A percentile compares a stretch with the other conserved stretches of the same genome.
Evolutionary conservation across 352 stramenopile species (phyloP).

Genomic region (Thraustotheca clavata): DNA sequence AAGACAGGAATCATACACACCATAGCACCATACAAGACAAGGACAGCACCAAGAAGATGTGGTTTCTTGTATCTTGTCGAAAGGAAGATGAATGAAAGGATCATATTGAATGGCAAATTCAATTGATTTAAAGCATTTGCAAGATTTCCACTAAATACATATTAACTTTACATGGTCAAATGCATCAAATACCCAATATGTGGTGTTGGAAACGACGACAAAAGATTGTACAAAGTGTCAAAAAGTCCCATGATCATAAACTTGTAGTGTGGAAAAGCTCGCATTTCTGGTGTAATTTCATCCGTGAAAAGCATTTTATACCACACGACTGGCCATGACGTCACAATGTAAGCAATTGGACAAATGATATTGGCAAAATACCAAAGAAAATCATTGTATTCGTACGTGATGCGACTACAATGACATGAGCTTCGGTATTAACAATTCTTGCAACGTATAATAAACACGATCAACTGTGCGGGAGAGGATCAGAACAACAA

Average conservation of each 20-base stretch:
- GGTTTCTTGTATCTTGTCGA: constrained; percentile 15
- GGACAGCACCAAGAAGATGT: constrained; percentile 22
- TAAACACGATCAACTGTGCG: constrained; percentile 20
- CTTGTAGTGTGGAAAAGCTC: constrained; percentile 23
- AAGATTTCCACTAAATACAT: constrained; percentile 14
- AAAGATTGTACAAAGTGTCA: constrained; percentile 27
- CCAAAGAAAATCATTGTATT: constrained; percentile 23
- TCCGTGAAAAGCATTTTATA: constrained; percentile 11
- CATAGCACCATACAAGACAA: constrained; percentile 25
- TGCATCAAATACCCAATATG: constrained; percentile 17
- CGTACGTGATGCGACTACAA: constrained; percentile 20
- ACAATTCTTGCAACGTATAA: constrained; percentile 7
- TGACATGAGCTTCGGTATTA: background rate
- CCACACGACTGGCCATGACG: constrained; percentile 24
- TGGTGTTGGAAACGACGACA: constrained; percentile 22
- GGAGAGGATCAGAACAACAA: constrained; percentile 15
- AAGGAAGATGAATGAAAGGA: constrained; percentile 22
- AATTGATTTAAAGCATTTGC: constrained; percentile 22
- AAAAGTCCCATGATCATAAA: constrained; percentile 26
- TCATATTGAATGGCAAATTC: constrained; percentile 26
- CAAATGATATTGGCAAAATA: constrained; percentile 26
- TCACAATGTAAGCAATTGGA: constrained; percentile 25
- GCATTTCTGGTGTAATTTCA: constrained; percentile 24
- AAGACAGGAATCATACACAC: constrained; percentile 25
- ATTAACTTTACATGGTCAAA: background rate